Percentiles rank a stretch among this genome's conserved stretches.
These are phyloP conservation scores for Rutstroemia sp. DNA, from an alignment of 2,329 filamentous ascomycete species.

Conservation along the genomic window DNA sequence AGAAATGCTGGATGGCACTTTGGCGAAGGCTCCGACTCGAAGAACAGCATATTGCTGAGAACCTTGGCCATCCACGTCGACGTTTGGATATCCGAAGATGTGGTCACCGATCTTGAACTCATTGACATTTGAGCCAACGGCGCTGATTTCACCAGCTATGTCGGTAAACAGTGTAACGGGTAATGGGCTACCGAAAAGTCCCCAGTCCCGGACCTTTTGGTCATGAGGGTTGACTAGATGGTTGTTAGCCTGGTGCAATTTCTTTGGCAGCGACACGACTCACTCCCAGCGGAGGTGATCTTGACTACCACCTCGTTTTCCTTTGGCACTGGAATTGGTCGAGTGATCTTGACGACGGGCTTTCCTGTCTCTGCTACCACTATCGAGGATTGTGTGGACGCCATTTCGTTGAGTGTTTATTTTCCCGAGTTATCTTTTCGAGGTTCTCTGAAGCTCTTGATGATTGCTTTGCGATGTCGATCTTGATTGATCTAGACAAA, in stretches of 20 bases:
- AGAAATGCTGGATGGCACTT: constrained; percentile 30
- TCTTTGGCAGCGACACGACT: background rate
- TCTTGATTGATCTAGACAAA: background rate
- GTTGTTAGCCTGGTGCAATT: background rate
- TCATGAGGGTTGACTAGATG: background rate
- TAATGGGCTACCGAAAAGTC: constrained; percentile 29
- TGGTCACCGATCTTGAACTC: background rate
- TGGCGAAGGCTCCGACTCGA: constrained; percentile 25
- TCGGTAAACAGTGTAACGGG: constrained; percentile 32
- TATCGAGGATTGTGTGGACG: constrained; percentile 24
- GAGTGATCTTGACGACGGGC: constrained; percentile 17
- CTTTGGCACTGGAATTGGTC: constrained; percentile 28
- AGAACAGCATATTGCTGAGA: constrained; percentile 34
- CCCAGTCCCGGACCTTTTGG: constrained; percentile 10
- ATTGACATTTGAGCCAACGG: constrained; percentile 27
- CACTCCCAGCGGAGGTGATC: constrained; percentile 29
- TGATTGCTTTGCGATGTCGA: too few species aligned
- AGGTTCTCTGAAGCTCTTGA: too few species aligned
- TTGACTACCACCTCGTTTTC: constrained; percentile 32
- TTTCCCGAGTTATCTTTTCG: too few species aligned
- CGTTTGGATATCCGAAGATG: background rate
- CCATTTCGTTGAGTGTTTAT: background rate
- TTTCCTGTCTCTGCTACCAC: constrained; percentile 22
- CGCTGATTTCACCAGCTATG: constrained; percentile 29
- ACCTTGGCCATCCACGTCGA: constrained; percentile 12